A percentile compares a stretch with the other conserved stretches of the same genome.
Conservation (phyloP, 2,329 filamentous ascomycete species). For the Penicillium capsulatum region DNA sequence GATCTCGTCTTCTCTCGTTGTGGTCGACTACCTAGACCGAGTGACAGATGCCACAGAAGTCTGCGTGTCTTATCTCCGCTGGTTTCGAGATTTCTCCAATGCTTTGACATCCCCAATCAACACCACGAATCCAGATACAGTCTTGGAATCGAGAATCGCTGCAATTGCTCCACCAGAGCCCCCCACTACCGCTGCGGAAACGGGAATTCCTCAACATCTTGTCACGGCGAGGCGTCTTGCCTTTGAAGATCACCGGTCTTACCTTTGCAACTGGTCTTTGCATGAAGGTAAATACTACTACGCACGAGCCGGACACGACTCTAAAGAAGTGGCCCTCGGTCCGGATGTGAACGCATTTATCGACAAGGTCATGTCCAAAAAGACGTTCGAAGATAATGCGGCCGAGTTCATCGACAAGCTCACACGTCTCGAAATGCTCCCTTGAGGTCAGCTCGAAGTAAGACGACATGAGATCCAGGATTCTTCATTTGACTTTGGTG, state of each 20-base stretch:
- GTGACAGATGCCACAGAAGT: conserved; percentile 23
- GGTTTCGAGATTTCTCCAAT: conserved; percentile 39
- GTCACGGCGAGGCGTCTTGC: conserved; percentile 29
- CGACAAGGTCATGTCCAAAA: conserved; percentile 16
- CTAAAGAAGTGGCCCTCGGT: conserved; percentile 44
- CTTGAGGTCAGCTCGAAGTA: no score
- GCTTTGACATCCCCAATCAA: conserved; percentile 10
- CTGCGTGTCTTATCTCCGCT: conserved; percentile 33
- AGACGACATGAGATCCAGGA: neutral
- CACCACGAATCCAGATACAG: neutral
- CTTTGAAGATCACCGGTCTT: conserved; percentile 42
- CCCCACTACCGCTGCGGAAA: conserved; percentile 9
- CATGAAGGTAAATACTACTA: conserved; percentile 47
- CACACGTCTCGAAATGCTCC: conserved; percentile 11
- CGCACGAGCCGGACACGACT: conserved; percentile 39
- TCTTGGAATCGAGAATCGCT: conserved; percentile 2
- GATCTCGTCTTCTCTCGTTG: conserved; percentile 38
- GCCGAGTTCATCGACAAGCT: conserved; percentile 20
- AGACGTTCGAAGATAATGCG: conserved; percentile 22
- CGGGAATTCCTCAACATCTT: conserved; percentile 16
- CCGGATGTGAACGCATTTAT: conserved; percentile 20
- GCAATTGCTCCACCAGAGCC: conserved; percentile 7
- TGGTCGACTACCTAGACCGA: conserved; percentile 48
- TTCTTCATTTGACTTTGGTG: no score
- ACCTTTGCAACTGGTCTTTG: conserved; percentile 47